These are phyloP conservation scores for Fistulifera pelliculosa DNA, from an alignment of 108 stramenopile species.

Conservation along the genomic window DNA sequence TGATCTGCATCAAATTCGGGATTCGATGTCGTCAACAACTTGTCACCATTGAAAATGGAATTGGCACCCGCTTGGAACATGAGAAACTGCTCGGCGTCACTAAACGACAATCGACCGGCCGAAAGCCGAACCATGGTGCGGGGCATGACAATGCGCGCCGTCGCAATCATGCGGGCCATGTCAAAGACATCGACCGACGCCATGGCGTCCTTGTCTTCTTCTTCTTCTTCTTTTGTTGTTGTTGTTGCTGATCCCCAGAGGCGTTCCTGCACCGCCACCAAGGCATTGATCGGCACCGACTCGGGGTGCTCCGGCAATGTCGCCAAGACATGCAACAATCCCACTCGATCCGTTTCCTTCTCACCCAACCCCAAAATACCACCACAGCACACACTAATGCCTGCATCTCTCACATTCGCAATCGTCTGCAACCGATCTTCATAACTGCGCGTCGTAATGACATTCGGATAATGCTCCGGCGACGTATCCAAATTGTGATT, in stretches of 20 bases:
- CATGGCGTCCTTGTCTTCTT: constrained; percentile 52
- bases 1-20: constrained; percentile 89
- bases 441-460: constrained; percentile 88
- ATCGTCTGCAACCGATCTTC: constrained; percentile 94
- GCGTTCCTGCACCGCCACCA: constrained; percentile 90
- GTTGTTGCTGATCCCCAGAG: constrained; percentile 54
- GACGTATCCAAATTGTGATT: constrained; percentile 98
- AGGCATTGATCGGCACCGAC: constrained; percentile 94
- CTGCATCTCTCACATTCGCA: constrained; percentile 93
- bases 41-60: constrained; percentile 97
- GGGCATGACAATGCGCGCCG: constrained; percentile 95
- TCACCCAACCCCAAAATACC: constrained; percentile 97
- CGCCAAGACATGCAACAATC: constrained; percentile 89
- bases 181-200: constrained; percentile 85
- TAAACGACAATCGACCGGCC: constrained; percentile 91
- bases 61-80: constrained; percentile 98
- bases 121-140: constrained; percentile 95
- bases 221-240: no score
- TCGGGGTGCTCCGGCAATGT: constrained; percentile 94
- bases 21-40: constrained; percentile 91
- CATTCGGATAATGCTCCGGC: constrained; percentile 94
- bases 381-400: constrained; percentile 95
- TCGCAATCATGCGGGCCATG: constrained; percentile 97
- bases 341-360: constrained; percentile 87
- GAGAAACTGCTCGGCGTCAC: constrained; percentile 89